A percentile compares a stretch with the other conserved stretches of the same genome.
Conservation (phyloP, 148 eudicot species). For the Cornus suecica region DNA sequence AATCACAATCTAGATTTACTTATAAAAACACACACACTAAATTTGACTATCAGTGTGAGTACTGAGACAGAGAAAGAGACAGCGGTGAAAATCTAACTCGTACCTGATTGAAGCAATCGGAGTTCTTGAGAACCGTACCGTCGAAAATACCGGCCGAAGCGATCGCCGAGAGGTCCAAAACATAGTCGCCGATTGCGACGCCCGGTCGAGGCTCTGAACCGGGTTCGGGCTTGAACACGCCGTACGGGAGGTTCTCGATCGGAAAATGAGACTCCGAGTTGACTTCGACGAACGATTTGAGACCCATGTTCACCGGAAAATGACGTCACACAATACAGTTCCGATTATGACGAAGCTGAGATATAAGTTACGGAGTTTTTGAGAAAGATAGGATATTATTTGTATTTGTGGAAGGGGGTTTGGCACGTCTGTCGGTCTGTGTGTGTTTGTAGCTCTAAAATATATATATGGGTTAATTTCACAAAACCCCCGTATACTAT, state of each 20-base stretch:
- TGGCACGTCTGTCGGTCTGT: too few relatives aligned
- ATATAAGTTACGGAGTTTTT: neutral
- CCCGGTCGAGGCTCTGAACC: constrained; percentile 63
- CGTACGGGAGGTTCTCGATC: constrained; percentile 86
- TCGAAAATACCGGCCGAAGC: constrained; percentile 58
- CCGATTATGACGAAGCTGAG: neutral
- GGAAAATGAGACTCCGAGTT: constrained; percentile 80
- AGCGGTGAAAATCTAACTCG: neutral
- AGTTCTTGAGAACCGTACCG: constrained; percentile 60
- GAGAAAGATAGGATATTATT: neutral
- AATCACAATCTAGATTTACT: too few relatives aligned
- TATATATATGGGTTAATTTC: too few relatives aligned
- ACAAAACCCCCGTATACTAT: too few relatives aligned
- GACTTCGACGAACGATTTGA: constrained; percentile 62
- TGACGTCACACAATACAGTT: neutral
- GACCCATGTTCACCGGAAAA: constrained; percentile 27
- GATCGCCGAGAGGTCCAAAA: constrained; percentile 70
- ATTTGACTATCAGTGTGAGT: neutral
- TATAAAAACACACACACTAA: too few relatives aligned
- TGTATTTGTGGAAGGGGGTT: neutral
- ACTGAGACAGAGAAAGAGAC: neutral
- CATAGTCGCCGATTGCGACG: constrained; percentile 84
- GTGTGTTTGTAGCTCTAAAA: too few relatives aligned
- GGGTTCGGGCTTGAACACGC: constrained; percentile 61
- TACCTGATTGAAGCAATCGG: constrained; percentile 92